phyloP scores from a whole-genome alignment of 164 flowering plant genomes.

The Annona squamosa region DNA sequence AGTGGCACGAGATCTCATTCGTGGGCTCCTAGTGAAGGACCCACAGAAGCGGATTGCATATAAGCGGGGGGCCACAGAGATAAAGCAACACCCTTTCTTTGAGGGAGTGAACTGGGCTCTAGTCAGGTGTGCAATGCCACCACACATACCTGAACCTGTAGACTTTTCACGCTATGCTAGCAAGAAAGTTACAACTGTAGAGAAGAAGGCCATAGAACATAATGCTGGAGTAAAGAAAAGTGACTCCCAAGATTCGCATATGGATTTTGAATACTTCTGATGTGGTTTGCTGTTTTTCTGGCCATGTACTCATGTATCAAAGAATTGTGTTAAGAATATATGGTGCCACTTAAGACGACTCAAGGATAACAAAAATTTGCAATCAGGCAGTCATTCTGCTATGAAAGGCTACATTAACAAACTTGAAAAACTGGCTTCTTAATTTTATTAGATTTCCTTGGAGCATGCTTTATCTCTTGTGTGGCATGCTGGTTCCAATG shows the following conservation, averaged over 20 bases:
- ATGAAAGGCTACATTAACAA: neutral
- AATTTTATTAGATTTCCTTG: too few relatives aligned
- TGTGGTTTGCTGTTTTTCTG: neutral
- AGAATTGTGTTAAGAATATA: too few relatives aligned
- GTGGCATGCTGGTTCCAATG: too few relatives aligned
- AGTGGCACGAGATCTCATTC: conserved; percentile 10
- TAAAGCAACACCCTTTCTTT: conserved; percentile 17
- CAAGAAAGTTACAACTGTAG: conserved; percentile 1
- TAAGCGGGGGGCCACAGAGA: conserved; percentile 17
- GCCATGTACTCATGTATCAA: neutral
- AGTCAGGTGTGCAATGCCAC: conserved; percentile 9
- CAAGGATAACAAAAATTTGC: neutral
- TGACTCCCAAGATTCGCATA: conserved; percentile 3
- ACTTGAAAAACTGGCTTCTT: neutral
- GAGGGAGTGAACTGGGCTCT: conserved; percentile 19
- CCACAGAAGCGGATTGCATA: conserved; percentile 11
- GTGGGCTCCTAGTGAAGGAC: conserved; percentile 12
- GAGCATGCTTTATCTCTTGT: too few relatives aligned
- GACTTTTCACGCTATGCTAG: conserved; percentile 5
- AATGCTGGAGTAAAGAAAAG: neutral
- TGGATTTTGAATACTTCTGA: conserved; percentile 16
- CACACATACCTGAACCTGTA: conserved; percentile 7
- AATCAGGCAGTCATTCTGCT: neutral
- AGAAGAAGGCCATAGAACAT: neutral
- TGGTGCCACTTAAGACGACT: neutral